These are phyloP conservation scores for Teratosphaeria nubilosa DNA, from an alignment of 2,329 filamentous ascomycete species.

Conservation along the genomic window DNA sequence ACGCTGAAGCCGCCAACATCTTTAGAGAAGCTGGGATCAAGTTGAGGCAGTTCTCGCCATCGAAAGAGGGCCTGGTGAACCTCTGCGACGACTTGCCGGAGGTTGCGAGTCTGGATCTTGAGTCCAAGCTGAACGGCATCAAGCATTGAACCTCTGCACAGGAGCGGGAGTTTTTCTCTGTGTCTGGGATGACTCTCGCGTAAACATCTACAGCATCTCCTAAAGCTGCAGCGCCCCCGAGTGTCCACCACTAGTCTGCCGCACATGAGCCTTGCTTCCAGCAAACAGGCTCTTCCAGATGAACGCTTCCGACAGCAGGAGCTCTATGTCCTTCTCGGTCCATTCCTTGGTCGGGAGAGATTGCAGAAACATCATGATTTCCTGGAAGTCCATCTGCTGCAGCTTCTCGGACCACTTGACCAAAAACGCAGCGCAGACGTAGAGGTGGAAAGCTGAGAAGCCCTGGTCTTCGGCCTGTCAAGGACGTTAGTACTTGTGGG, in stretches of 20 bases:
- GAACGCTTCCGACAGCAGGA: slow-evolving; percentile 89
- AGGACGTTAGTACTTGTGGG: not conserved
- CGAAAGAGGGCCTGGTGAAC: slow-evolving; percentile 26
- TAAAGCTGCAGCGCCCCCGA: slow-evolving; percentile 11
- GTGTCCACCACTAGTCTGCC: slow-evolving; percentile 13
- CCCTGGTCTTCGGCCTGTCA: slow-evolving; percentile 89
- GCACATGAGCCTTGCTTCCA: slow-evolving; percentile 79
- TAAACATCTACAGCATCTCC: not conserved
- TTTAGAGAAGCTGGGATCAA: slow-evolving; percentile 75
- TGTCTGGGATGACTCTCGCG: not conserved
- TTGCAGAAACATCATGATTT: slow-evolving; percentile 99
- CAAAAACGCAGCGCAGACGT: slow-evolving; percentile 93
- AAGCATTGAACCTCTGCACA: not conserved
- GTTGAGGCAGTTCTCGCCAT: slow-evolving; percentile 75
- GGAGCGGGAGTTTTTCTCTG: not conserved
- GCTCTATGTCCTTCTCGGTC: slow-evolving; percentile 97
- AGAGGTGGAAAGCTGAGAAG: slow-evolving; percentile 96
- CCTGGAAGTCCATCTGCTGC: slow-evolving; percentile 94
- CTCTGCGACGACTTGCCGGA: slow-evolving; percentile 6
- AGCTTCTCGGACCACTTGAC: slow-evolving; percentile 97
- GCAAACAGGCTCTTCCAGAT: slow-evolving; percentile 98
- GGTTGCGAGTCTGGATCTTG: not conserved
- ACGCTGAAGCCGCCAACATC: slow-evolving; percentile 65
- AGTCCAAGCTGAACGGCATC: not conserved
- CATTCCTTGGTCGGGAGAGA: slow-evolving; percentile 83